Evolutionary conservation across 202 grass and related monocot genomes (phyloP).

Genomic region (Panicum hallii): DNA sequence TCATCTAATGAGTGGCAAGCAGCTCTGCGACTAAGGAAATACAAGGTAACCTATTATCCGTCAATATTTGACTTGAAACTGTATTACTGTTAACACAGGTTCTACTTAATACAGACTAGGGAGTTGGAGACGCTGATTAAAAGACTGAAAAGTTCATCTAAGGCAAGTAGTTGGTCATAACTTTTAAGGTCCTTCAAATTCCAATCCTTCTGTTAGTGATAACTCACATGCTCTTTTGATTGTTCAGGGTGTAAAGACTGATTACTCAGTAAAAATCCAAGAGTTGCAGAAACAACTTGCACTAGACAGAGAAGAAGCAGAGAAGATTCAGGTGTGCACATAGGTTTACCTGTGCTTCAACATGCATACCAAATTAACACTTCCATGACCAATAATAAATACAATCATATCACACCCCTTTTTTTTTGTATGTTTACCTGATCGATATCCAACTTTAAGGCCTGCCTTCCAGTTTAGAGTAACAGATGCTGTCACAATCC

Average conservation of each 20-base stretch:
- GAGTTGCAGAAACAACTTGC: constrained; percentile 95
- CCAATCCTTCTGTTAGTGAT: constrained; percentile 29
- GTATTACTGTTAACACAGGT: constrained; percentile 44
- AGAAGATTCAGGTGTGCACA: constrained; percentile 78
- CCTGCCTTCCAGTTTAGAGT: too few species aligned
- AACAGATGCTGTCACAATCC: too few species aligned
- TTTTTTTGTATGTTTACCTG: constrained; percentile 15
- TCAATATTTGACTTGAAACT: constrained; percentile 27
- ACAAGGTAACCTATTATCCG: constrained; percentile 61
- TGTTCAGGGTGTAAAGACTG: constrained; percentile 81
- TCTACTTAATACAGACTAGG: constrained; percentile 64
- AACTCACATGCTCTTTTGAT: constrained; percentile 39
- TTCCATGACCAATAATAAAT: constrained; percentile 27
- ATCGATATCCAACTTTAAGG: constrained; percentile 20
- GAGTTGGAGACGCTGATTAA: constrained; percentile 89
- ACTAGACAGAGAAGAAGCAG: constrained; percentile 90
- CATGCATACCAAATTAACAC: constrained; percentile 16
- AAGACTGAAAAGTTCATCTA: constrained; percentile 83
- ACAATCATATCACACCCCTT: neutral
- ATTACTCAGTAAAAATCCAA: constrained; percentile 92
- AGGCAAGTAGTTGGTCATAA: constrained; percentile 56
- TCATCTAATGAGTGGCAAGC: constrained; percentile 96
- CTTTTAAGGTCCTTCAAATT: constrained; percentile 18
- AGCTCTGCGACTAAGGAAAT: constrained; percentile 82
- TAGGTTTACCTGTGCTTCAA: constrained; percentile 27